Evolutionary conservation across 169 alveolate species (phyloP).

Genomic region (Babesia gibsoni): DNA sequence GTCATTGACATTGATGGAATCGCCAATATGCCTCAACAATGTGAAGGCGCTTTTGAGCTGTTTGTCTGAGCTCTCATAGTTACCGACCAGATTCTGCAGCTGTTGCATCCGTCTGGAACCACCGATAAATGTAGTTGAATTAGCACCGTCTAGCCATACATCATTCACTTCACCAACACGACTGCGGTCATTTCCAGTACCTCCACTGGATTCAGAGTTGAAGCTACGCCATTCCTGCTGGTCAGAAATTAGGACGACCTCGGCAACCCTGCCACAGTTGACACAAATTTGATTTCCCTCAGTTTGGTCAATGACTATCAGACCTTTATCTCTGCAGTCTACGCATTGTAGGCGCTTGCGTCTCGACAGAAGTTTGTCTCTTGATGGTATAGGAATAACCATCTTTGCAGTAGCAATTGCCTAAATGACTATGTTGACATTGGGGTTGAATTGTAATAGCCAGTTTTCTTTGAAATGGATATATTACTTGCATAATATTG

Average conservation of each 20-base stretch:
- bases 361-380: slow-evolving; percentile 1
- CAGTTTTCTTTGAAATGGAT: too few relatives aligned
- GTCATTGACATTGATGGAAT: slow-evolving; percentile 74
- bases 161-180: slow-evolving; percentile 87
- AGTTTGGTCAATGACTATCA: slow-evolving; percentile 76
- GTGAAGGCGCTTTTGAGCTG: slow-evolving; percentile 74
- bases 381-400: background rate
- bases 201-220: slow-evolving; percentile 72
- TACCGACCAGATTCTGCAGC: slow-evolving; percentile 69
- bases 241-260: slow-evolving; percentile 76
- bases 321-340: slow-evolving; percentile 76
- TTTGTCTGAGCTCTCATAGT: slow-evolving; percentile 67
- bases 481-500: too few relatives aligned
- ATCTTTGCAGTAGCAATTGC: too few relatives aligned
- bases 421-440: too few relatives aligned
- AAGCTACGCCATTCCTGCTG: slow-evolving; percentile 90
- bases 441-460: too few relatives aligned
- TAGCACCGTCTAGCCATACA: slow-evolving; percentile 84
- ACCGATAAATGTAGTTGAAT: slow-evolving; percentile 83
- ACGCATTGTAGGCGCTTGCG: slow-evolving; percentile 58
- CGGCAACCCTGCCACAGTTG: slow-evolving; percentile 83
- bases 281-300: slow-evolving; percentile 86
- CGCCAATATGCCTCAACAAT: slow-evolving; percentile 76
- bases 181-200: slow-evolving; percentile 76
- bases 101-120: slow-evolving; percentile 80